phyloP scores from a whole-genome alignment of 495 filamentous ascomycete species.

The Niebla homalea region DNA sequence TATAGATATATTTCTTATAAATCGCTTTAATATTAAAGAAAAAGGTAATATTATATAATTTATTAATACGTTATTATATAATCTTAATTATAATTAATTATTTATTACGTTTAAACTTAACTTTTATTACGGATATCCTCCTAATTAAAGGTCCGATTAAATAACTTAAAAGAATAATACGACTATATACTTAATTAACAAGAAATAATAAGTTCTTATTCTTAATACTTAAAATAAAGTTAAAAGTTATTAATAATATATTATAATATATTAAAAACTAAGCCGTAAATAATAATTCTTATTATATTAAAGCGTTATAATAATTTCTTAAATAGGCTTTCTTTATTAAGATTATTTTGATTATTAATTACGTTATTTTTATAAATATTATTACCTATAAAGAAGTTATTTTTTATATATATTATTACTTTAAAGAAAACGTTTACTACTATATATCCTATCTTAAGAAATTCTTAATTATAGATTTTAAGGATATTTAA shows the following conservation, averaged over 20 bases:
- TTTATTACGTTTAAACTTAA: conserved; percentile 6
- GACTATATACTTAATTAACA: not conserved
- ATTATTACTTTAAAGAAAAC: too few relatives aligned
- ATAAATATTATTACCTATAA: too few relatives aligned
- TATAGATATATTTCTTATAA: not conserved
- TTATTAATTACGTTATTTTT: too few relatives aligned
- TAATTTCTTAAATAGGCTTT: not conserved
- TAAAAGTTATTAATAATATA: conserved; percentile 1
- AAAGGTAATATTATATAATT: conserved; percentile 3
- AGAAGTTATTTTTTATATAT: too few relatives aligned
- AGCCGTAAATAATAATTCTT: conserved; percentile 3
- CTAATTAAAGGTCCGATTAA: not conserved
- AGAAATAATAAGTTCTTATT: conserved; percentile 6
- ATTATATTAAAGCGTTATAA: conserved; percentile 3
- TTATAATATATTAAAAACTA: not conserved
- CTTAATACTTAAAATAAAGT: conserved; percentile 6
- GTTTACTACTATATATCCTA: too few relatives aligned
- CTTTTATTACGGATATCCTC: conserved; percentile 2
- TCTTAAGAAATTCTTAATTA: too few relatives aligned
- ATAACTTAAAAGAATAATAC: not conserved
- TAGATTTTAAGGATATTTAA: too few relatives aligned
- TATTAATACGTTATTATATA: conserved; percentile 3
- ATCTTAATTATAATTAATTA: not conserved
- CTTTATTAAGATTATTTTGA: too few relatives aligned
- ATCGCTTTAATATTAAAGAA: not conserved